Percentiles rank a stretch among this genome's conserved stretches.
Evolutionary conservation across 768 basidiomycete species (phyloP).

Genomic region (Tulasnella sp.): DNA sequence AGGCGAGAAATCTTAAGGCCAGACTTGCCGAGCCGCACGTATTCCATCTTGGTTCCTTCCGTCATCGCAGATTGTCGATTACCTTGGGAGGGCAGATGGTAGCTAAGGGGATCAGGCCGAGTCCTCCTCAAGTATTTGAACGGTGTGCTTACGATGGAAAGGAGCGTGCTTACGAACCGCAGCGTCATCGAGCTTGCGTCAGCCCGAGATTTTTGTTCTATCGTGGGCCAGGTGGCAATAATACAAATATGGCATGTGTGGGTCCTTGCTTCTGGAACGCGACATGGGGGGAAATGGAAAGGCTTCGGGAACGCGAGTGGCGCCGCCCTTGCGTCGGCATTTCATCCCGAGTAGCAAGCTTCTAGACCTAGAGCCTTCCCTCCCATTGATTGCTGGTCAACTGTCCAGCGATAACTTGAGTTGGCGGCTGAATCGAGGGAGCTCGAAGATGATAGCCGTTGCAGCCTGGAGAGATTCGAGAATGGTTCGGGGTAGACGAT

Average conservation of each 20-base stretch:
- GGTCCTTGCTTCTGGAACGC: background rate
- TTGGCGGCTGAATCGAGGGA: background rate
- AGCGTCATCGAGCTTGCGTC: background rate
- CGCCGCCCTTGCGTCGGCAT: background rate
- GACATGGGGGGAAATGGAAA: background rate
- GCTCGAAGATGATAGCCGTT: background rate
- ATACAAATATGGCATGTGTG: background rate
- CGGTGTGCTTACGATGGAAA: background rate
- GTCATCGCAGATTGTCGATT: background rate
- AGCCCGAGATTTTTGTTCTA: background rate
- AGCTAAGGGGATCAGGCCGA: background rate
- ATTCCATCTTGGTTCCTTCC: slow-evolving; percentile 3
- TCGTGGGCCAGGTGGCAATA: background rate
- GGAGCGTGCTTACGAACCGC: background rate
- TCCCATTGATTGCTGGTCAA: background rate
- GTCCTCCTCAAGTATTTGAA: background rate
- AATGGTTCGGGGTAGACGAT: background rate
- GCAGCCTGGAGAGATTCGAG: background rate
- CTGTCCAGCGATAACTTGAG: background rate
- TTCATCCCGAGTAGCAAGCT: no score
- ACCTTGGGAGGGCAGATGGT: background rate
- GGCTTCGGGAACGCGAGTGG: background rate
- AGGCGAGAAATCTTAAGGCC: slow-evolving; percentile 16
- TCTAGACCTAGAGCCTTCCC: no score
- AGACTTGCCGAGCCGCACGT: slow-evolving; percentile 18